Conservation (phyloP, 2,329 filamentous ascomycete species). For the Aspergillus sclerotialis region DNA sequence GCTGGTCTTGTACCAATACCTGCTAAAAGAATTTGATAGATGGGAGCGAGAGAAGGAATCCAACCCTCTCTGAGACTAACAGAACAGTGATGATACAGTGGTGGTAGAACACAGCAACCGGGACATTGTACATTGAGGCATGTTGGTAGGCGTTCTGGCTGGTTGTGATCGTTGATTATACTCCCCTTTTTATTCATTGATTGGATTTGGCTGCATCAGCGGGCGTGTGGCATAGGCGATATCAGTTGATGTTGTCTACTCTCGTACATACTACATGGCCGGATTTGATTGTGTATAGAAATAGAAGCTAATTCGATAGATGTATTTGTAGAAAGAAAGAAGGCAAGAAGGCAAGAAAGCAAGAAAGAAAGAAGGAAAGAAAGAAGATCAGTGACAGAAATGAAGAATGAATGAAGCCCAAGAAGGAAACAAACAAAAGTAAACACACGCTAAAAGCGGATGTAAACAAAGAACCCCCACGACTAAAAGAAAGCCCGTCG, state of each 20-base stretch:
- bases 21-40: constrained; percentile 70
- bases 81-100: no score
- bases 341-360: background rate
- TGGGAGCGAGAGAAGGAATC: constrained; percentile 27
- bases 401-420: no score
- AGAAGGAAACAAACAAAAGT: no score
- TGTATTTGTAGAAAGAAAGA: background rate
- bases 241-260: no score
- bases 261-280: background rate
- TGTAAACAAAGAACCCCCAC: background rate
- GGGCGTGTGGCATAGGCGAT: no score
- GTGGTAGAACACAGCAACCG: background rate
- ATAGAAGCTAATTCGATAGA: background rate
- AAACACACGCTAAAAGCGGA: constrained; percentile 1
- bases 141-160: background rate
- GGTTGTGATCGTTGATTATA: background rate
- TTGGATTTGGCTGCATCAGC: constrained; percentile 8
- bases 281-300: background rate
- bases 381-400: background rate
- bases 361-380: background rate
- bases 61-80: constrained; percentile 10
- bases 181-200: constrained; percentile 9
- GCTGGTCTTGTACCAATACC: constrained; percentile 87
- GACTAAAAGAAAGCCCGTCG: background rate
- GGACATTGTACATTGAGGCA: background rate